Base-by-base conservation (phyloP, 306 rosid species). In the Cicer arietinum region DNA sequence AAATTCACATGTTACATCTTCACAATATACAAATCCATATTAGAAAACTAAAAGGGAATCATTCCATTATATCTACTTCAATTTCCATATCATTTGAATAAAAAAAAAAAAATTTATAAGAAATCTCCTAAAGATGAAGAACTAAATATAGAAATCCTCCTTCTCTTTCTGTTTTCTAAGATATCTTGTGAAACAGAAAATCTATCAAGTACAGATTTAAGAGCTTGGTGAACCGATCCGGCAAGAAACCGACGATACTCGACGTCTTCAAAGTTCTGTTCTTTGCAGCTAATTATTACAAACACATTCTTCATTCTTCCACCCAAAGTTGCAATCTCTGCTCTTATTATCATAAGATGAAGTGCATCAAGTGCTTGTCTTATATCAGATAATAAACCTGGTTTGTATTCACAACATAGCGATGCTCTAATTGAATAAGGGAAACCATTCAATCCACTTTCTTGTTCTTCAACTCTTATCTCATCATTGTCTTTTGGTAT, bases 251-350 rank as follows among this genome's bases (percentile, higher is more conserved):
- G 85, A 1, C 85, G 83, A 52, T 79, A 69, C 53, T 82, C 87
- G 2, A 74, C 73, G 18, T 82, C 86, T 69, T 83, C 84, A 5
- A 74, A 66, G 7, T 69, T 69, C 17, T 81, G 77, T 57, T 84
- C 88, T 79, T 82, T 77, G 77, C 87, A 77, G 69, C 85, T 82
- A 50, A 84, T 89, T 40, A 91, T 77, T 48, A 89, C 90, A 79
- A 91, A 79, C 22, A 84, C 91, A 59, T 91, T 91, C 76, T 85
- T 84, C 96, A 91, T 91, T 73, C 96, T 80, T 30, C 82, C 86
- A 44, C 87, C 90, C 71, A 91, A 84, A 45, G 93, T 91, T 44
- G 87, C 87, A 44, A 83, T 84, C 78, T 91, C 96, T 20, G 93
- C 91, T 64, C 86, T 83, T 75, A 60, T 76, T 74, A 87, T 85